Conservation (phyloP, 768 basidiomycete genomes). For the Austroboletus eburneus region DNA sequence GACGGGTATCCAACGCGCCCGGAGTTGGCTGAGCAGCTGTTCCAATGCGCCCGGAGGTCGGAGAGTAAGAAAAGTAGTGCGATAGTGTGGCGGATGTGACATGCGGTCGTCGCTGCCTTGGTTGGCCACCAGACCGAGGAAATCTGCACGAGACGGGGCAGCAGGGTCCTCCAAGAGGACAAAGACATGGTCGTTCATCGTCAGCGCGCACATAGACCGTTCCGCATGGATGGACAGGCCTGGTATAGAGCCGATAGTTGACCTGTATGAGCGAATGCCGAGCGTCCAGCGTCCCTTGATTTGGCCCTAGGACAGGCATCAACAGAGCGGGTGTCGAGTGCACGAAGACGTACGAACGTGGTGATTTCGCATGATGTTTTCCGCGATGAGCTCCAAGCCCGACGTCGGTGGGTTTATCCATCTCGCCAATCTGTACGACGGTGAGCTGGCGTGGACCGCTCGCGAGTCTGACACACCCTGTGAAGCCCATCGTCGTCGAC, state of each 20-base stretch:
- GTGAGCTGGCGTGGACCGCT: neutral
- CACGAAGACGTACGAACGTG: slow-evolving; percentile 40
- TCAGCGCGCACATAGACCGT: slow-evolving; percentile 69
- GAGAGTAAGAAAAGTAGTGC: slow-evolving; percentile 73
- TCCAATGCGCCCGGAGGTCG: slow-evolving; percentile 72
- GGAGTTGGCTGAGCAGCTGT: slow-evolving; percentile 66
- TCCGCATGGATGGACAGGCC: slow-evolving; percentile 51
- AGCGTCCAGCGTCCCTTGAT: slow-evolving; percentile 65
- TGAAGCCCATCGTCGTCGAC: slow-evolving; percentile 50
- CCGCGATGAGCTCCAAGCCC: slow-evolving; percentile 61
- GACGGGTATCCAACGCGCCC: slow-evolving; percentile 72
- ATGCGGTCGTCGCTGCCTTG: slow-evolving; percentile 11
- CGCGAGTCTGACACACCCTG: slow-evolving; percentile 40
- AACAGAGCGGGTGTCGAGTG: slow-evolving; percentile 13
- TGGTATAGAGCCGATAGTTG: slow-evolving; percentile 56
- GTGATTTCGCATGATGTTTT: slow-evolving; percentile 70
- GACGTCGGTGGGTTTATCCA: slow-evolving; percentile 81
- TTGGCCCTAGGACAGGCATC: slow-evolving; percentile 44
- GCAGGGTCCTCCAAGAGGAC: slow-evolving; percentile 73
- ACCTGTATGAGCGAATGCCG: slow-evolving; percentile 69
- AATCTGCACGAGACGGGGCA: slow-evolving; percentile 64
- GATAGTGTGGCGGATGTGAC: slow-evolving; percentile 51
- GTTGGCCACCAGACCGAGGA: slow-evolving; percentile 36
- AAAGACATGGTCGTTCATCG: slow-evolving; percentile 78
- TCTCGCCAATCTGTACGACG: slow-evolving; percentile 55